These are phyloP conservation scores for Lentinula edodes DNA, from an alignment of 768 basidiomycete genomes.

Conservation along the genomic window DNA sequence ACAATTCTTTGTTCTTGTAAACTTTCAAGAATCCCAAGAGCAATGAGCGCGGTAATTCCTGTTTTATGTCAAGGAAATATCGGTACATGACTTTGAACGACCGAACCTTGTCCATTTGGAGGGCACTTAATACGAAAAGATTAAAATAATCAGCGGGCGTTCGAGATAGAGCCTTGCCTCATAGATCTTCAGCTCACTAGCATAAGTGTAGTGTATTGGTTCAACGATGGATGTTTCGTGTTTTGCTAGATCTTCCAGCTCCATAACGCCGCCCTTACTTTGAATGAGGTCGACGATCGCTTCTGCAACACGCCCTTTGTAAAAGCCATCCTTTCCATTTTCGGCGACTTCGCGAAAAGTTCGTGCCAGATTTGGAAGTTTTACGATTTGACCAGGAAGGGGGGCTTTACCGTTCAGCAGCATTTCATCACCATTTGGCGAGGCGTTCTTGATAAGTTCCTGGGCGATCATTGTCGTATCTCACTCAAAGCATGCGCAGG, in stretches of 20 bases:
- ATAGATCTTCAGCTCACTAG: slow-evolving; percentile 79
- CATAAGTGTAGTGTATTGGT: slow-evolving; percentile 90
- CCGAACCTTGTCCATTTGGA: slow-evolving; percentile 87
- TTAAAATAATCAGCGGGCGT: neutral
- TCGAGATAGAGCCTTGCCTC: slow-evolving; percentile 49
- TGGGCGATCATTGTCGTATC: slow-evolving; percentile 20
- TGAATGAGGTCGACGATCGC: slow-evolving; percentile 84
- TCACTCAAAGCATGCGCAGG: neutral
- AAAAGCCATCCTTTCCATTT: slow-evolving; percentile 89
- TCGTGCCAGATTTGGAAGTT: slow-evolving; percentile 72
- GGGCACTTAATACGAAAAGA: slow-evolving; percentile 56
- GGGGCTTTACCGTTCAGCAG: slow-evolving; percentile 82
- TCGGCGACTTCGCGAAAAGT: slow-evolving; percentile 79
- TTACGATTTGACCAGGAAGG: slow-evolving; percentile 77
- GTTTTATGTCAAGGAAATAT: neutral
- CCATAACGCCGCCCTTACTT: slow-evolving; percentile 89
- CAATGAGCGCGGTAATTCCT: slow-evolving; percentile 89
- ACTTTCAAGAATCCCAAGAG: slow-evolving; percentile 87
- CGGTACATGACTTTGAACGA: neutral
- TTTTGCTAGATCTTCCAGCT: slow-evolving; percentile 84
- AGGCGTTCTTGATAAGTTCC: slow-evolving; percentile 72
- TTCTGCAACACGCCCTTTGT: slow-evolving; percentile 86
- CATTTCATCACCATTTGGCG: slow-evolving; percentile 84
- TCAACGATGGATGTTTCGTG: slow-evolving; percentile 78
- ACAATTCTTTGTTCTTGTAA: slow-evolving; percentile 72